Evolutionary conservation across 768 basidiomycete species (phyloP), one percentile per base, ranked within the genome.

Genomic region (Psilocybe tampanensis): DNA sequence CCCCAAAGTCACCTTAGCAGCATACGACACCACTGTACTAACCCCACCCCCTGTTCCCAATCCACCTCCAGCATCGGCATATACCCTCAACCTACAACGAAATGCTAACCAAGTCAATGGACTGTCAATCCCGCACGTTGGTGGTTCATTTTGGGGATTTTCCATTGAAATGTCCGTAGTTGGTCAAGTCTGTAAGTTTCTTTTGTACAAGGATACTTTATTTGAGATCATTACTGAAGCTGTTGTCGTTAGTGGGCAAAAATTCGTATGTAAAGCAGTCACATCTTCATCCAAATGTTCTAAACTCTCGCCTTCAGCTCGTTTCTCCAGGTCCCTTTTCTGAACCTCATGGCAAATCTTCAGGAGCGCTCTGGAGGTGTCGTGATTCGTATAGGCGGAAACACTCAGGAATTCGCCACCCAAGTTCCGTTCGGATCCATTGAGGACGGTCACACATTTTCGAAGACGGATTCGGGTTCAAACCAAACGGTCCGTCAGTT

Each of bases 81-180:
- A 85, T 60, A 68, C 68, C 6, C 61, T 87, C 1, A 71, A 76
- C 55, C 70, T 86, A 19, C 68, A 74, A 56, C 59, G 58, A 11
- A 68, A 66, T 47, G 76, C 71, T 24, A 64, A 63, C 7, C 65
- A 59, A 15, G 73, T 75, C 2, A 56, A 61, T 2, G 72, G 72
- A 1, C 52, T 78, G 29, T 78, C 76, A 8, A 77, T 79, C 23
- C 68, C 71, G 43, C 77, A 76, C 29, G 57, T 57, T 7, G 65
- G 67, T 18, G 69, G 65, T 42, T 78, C 83, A 17, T 90, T 90
- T 64, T 79, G 85, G 54, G 89, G 88, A 3, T 90, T 92, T 66
- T 89, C 86, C 2, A 80, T 92, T 36, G 90, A 92, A 70, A 80
- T 90, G 76, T 89, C 88, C 39, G 84, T 91, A 8, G 78, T 85